Percentiles rank a stretch among this genome's conserved stretches.
phyloP scores from a whole-genome alignment of 108 stramenopile species.

The Asterionellopsis glacialis region DNA sequence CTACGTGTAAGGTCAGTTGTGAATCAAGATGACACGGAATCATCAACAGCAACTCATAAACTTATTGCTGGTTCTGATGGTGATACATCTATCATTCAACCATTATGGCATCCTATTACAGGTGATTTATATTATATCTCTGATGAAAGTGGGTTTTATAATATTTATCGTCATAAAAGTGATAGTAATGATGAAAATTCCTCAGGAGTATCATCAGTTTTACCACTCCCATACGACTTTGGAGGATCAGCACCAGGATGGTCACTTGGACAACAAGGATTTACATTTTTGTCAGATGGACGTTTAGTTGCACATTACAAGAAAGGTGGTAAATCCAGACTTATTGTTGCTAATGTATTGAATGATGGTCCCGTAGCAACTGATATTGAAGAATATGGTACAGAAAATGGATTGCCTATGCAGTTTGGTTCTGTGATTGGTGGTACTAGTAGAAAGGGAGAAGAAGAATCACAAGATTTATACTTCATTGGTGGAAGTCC shows the following conservation, averaged over 20 bases:
- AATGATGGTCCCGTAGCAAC: conserved; percentile 8
- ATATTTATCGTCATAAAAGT: conserved; percentile 34
- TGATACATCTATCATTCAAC: conserved; percentile 62
- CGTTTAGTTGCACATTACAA: conserved; percentile 43
- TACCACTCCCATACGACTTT: conserved; percentile 55
- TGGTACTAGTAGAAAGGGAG: conserved; percentile 4
- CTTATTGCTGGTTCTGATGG: conserved; percentile 53
- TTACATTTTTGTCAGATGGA: conserved; percentile 42
- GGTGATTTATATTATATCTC: conserved; percentile 59
- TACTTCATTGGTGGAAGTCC: conserved; percentile 69
- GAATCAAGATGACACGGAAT: no score
- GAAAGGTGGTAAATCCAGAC: conserved; percentile 41
- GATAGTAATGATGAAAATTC: neutral
- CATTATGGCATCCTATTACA: conserved; percentile 48
- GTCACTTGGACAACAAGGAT: conserved; percentile 56
- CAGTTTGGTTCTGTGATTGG: conserved; percentile 43
- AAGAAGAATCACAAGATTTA: conserved; percentile 17
- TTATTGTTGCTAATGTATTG: conserved; percentile 38
- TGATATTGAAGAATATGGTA: conserved; percentile 27
- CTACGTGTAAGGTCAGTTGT: conserved; percentile 19
- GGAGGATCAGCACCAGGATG: conserved; percentile 63
- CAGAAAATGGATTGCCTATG: conserved; percentile 42
- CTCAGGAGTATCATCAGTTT: conserved; percentile 13
- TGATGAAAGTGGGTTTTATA: conserved; percentile 65
- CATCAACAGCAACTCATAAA: conserved; percentile 9